These are phyloP conservation scores for Endocladia muricata DNA, from an alignment of 31 red algal species.

Conservation along the genomic window DNA sequence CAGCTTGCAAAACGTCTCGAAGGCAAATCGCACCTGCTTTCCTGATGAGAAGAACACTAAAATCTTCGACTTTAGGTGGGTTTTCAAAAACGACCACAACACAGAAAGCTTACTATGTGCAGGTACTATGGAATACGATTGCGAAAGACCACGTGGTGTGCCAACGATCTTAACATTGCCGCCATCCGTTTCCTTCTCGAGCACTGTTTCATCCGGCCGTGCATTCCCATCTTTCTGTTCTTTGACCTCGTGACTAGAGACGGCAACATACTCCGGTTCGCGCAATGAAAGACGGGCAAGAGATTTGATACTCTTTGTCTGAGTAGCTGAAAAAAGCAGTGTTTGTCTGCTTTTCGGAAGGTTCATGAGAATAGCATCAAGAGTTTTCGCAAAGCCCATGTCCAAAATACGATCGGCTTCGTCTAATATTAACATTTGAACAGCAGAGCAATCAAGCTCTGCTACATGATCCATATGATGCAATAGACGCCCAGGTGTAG, in stretches of 20 bases:
- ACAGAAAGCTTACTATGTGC: constrained; percentile 76
- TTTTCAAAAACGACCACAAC: constrained; percentile 93
- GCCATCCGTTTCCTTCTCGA: constrained; percentile 12
- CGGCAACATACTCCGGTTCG: constrained; percentile 82
- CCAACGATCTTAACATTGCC: constrained; percentile 32
- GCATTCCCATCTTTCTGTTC: neutral
- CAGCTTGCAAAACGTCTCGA: constrained; percentile 87
- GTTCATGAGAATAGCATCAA: constrained; percentile 89
- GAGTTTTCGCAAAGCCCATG: constrained; percentile 82
- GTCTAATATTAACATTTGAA: constrained; percentile 87
- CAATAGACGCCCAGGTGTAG: constrained; percentile 92
- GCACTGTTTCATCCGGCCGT: constrained; percentile 6
- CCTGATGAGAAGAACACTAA: constrained; percentile 88
- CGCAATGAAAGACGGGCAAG: constrained; percentile 84
- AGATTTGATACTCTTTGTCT: constrained; percentile 86
- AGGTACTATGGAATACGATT: constrained; percentile 72
- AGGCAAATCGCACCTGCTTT: constrained; percentile 92
- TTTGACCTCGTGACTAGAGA: constrained; percentile 7
- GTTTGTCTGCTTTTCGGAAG: constrained; percentile 89
- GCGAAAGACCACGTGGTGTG: constrained; percentile 65
- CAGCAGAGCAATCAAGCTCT: constrained; percentile 59
- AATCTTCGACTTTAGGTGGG: constrained; percentile 90
- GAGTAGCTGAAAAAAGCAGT: constrained; percentile 96
- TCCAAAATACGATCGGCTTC: constrained; percentile 98
- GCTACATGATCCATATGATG: constrained; percentile 92